Base-by-base conservation (phyloP, 2,329 filamentous ascomycete species). In the Xylariales sp. region DNA sequence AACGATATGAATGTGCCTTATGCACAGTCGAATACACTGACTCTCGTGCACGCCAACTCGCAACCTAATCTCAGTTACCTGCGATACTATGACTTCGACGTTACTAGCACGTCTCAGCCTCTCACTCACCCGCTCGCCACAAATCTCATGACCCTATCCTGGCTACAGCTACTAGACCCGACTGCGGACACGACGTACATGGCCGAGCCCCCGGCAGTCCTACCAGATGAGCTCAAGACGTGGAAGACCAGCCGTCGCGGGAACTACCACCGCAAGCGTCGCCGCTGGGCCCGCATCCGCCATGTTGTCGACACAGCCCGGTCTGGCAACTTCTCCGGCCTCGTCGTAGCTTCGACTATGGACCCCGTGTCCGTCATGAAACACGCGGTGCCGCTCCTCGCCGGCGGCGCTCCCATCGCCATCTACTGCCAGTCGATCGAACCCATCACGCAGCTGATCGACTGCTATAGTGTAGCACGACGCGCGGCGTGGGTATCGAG, bases 1-100 rank as follows among this genome's bases (percentile, higher is more conserved):
- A 46, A 58, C 27, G 75, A 82, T 47, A 73, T 78, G 36, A 76
- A 80, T 42, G 76, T 83, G 20, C 78, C 85, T 50, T 88, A 76
- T 56, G 81, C 80, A 20, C 70, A 64, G 38, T 80, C 75, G 47
- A 95, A 88, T 64, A 91, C 83, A 46, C 79, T 88, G 49, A 95
- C 89, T 1, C 62, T 95, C 38, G 65, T 95, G 24, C 89, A 95
- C 62, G 68, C 83, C 38, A 88, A 90, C 61, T 78, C 84, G 21
- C 89, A 95, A 62, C 86, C 89, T 2, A 97, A 96, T 60, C 78
- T 97, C 44, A 83, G 83, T 14, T 76, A 93, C 36, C 76, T 98
- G 15, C 87, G 87, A 59, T 94, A 95, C 70, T 97, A 95, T 66
- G 80, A 81, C 61, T 97, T 83, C 66, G 88, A 95, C 63, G 69